Evolutionary conservation across 2,329 filamentous ascomycete genomes (phyloP), one percentile per base, ranked within the genome.

Genomic region (Calonectria pseudoturangicola): DNA sequence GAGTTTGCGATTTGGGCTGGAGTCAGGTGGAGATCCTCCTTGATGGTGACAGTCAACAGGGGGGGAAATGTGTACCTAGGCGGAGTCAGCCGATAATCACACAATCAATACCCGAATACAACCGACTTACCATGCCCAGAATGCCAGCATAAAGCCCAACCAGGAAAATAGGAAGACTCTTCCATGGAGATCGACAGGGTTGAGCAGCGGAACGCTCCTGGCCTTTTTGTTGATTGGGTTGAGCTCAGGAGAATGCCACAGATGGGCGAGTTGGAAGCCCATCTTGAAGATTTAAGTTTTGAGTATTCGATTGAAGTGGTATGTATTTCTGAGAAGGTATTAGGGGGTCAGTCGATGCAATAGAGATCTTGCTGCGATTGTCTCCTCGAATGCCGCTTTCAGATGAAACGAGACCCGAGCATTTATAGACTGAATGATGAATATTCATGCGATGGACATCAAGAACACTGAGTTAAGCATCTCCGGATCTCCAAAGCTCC

Each of bases 131-230:
- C 94, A 98, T 13, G 94, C 95, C 89, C 95, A 94, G 85, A 98
- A 98, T 9, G 94, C 93, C 66, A 96, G 90, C 89, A 97, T 92
- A 84, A 97, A 97, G 2, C 94, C 94, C 60, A 95, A 89, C 92
- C 94, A 97, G 1, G 93, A 94, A 86, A 98, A 98, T 87, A 96
- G 95, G 84, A 97, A 98, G 0, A 97, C 95, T 8, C 95, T 90
- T 45, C 95, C 95, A 86, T 98, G 95, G 78, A 92, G 86, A 82
- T 97, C 89, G 79, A 96, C 81, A 0, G 93, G 90, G 82, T 98
- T 98, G 74, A 98, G 86, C 27, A 94, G 83, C 0, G 95, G 95
- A 58, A 98, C 91, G 0, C 94, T 94, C 73, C 90, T 91, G 67
- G 95, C 95, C 83, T 98, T 98, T 71, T 90, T 89, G 86, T 93